Conservation (phyloP, 495 filamentous ascomycete genomes). For the Tuber brumale region DNA sequence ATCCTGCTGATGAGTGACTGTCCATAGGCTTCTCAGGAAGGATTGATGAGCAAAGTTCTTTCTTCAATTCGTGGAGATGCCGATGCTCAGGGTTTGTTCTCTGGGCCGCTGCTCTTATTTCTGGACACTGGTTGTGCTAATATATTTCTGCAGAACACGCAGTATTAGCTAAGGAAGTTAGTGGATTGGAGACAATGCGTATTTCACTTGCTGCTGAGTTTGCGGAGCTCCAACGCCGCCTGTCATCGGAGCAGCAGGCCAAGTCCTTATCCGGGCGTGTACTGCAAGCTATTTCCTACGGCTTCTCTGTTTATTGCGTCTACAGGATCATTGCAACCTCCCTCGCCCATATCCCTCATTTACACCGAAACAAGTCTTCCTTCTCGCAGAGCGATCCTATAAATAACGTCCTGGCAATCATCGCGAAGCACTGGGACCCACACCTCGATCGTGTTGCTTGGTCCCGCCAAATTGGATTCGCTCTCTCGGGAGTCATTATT, state of each 20-base stretch:
- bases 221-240: slow-evolving; percentile 49
- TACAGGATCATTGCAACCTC: slow-evolving; percentile 66
- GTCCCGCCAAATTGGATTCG: slow-evolving; percentile 70
- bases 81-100: slow-evolving; percentile 54
- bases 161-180: slow-evolving; percentile 63
- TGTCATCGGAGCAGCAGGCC: slow-evolving; percentile 55
- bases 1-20: slow-evolving; percentile 4
- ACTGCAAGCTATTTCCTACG: slow-evolving; percentile 51
- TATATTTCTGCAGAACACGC: slow-evolving; percentile 25
- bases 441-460: slow-evolving; percentile 64
- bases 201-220: slow-evolving; percentile 57
- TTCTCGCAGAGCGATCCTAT: slow-evolving; percentile 69
- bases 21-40: slow-evolving; percentile 44
- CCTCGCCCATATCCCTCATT: slow-evolving; percentile 52
- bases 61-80: slow-evolving; percentile 56
- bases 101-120: background rate
- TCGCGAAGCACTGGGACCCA: slow-evolving; percentile 66
- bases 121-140: slow-evolving; percentile 3
- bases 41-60: slow-evolving; percentile 62
- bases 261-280: slow-evolving; percentile 57
- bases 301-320: slow-evolving; percentile 67
- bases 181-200: slow-evolving; percentile 71
- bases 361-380: slow-evolving; percentile 48
- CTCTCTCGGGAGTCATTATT: slow-evolving; percentile 70
- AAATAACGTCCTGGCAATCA: slow-evolving; percentile 64